Base-by-base conservation (phyloP, 768 basidiomycete genomes). In the Panellus pusillus region DNA sequence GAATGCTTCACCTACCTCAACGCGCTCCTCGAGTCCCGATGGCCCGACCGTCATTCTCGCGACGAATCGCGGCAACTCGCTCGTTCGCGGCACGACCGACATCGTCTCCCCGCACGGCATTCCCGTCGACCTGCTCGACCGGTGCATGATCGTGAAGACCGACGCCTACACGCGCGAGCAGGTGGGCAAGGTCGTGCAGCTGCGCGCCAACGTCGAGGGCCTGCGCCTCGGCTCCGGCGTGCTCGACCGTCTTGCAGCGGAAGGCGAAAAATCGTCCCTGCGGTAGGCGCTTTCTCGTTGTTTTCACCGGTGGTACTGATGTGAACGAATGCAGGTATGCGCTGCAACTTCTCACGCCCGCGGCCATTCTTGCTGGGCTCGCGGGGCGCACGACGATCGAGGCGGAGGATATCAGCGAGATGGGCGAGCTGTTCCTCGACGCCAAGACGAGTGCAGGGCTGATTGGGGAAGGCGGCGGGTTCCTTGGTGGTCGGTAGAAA, bases 1-100 rank as follows among this genome's bases (percentile, higher is more conserved):
- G 97, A 99, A 70, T 98, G 95, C 70, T 99, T 98, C 76, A 98
- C 97, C 5, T 99, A 96, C 73, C 82, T 99, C 35, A 98, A 98
- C 70, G 87, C 93, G 11, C 81, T 98, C 9, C 81, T 99, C 42
- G 97, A 98, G 71, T 94, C 93, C 86, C 91, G 2, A 93, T 99
- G 86, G 94, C 97, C 97, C 97, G 0, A 97, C 97, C 4, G 96
- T 99, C 24, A 90, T 99, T 62, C 79, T 98, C 57, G 97, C 97
- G 3, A 97, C 96, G 20, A 99, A 99, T 68, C 83, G 97, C 18
- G 97, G 96, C 4, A 88, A 93, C 60, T 81, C 91, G 2, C 82
- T 93, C 8, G 93, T 99, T 47, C 84, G 96, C 29, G 97, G 97
- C 6, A 98, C 97, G 6, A 86, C 82, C 1, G 96, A 98, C 57